Conservation (phyloP, 148 eudicot genomes). For the Fallopia convolvulus region DNA sequence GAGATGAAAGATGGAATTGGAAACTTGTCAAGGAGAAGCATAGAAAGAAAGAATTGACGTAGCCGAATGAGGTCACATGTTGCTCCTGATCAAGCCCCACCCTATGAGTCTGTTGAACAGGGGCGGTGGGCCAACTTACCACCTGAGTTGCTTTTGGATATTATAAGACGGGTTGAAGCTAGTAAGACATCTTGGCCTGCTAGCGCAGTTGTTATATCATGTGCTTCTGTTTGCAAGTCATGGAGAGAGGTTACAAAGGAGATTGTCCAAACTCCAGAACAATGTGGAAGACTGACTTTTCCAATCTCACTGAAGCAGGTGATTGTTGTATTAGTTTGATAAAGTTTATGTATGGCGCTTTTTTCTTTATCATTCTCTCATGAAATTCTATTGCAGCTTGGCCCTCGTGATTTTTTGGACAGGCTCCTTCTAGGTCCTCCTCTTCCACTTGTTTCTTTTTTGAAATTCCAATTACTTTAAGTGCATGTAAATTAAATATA, state of each 20-base stretch:
- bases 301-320: slow-evolving; percentile 97
- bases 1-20: slow-evolving; percentile 81
- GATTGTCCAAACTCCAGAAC: slow-evolving; percentile 83
- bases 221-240: slow-evolving; percentile 85
- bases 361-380: neutral
- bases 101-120: slow-evolving; percentile 41
- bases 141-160: slow-evolving; percentile 82
- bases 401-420: slow-evolving; percentile 73
- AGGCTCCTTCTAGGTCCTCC: slow-evolving; percentile 67
- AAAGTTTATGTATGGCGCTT: neutral
- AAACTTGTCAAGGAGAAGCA: slow-evolving; percentile 52
- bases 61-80: slow-evolving; percentile 65
- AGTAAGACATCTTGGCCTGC: slow-evolving; percentile 91
- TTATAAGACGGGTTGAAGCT: slow-evolving; percentile 69
- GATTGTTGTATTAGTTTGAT: neutral
- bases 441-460: neutral
- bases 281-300: slow-evolving; percentile 85
- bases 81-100: slow-evolving; percentile 60
- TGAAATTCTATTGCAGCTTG: slow-evolving; percentile 42
- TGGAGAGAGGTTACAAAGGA: slow-evolving; percentile 92
- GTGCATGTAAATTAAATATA: neutral
- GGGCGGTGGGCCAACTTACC: slow-evolving; percentile 96
- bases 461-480: neutral
- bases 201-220: slow-evolving; percentile 58
- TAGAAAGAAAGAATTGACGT: slow-evolving; percentile 68